Base-by-base conservation (phyloP, 306 rosid species). In the Castanea crenata region DNA sequence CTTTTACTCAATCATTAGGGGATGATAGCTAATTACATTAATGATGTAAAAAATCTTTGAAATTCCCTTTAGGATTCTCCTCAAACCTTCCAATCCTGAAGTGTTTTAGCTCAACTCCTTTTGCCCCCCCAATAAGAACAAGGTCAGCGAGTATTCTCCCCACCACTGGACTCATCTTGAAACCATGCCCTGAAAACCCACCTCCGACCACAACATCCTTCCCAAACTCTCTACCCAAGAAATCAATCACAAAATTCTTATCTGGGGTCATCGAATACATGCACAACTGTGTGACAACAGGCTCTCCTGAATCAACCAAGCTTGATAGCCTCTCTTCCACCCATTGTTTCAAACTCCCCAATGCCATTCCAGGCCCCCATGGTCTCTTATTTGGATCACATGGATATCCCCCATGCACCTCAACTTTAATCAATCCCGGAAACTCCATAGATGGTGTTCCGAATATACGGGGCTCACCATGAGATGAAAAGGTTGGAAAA, bases 181-280 rank as follows among this genome's bases (percentile, higher is more conserved):
- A 92, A 27, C 99, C 98, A 14, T 95, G 98, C 71, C 99, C 98
- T 0, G 98, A 95, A 81, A 95, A 95, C 71, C 99, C 99, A 0
- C 87, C 94, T 6, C 98, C 99, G 1, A 93, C 15, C 56, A 93
- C 92, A 59, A 95, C 92, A 67, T 90, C 92, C 61, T 87, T 86
- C 65, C 77, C 91, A 8, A 92, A 90, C 82, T 84, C 88, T 15
- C 96, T 90, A 4, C 98, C 98, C 87, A 96, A 64, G 55, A 89
- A 96, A 80, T 93, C 99, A 21, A 96, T 85, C 63, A 93, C 88
- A 49, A 86, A 96, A 76, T 96, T 94, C 82, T 89, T 93, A 20
- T 90, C 95, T 0, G 98, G 96, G 0, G 96, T 95, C 98, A 89
- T 82, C 0, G 99, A 88, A 25, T 95, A 95, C 97, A 95, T 90